Evolutionary conservation across 805 yeast species (phyloP), one percentile per base, ranked within the genome.

Genomic region (Starmera pachycereana): DNA sequence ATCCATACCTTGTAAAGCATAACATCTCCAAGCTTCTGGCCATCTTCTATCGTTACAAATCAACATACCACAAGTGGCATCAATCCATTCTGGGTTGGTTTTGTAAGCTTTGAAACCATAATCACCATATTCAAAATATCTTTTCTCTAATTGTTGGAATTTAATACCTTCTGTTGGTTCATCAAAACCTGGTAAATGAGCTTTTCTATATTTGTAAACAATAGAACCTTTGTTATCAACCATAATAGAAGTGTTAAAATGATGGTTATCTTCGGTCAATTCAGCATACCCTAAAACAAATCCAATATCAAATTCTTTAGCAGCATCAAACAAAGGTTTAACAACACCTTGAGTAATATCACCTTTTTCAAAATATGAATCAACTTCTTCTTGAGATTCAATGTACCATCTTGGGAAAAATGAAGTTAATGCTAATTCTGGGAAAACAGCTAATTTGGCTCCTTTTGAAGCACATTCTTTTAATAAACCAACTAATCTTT

Each of bases 31-130:
- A 12, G 67, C 61, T 40, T 63, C 68, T 6, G 65, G 65, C 68
- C 68, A 63, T 49, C 67, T 61, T 46, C 68, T 53, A 43, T 63
- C 68, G 41, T 63, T 63, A 48, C 68, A 63, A 14, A 63, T 63
- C 37, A 63, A 46, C 59, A 58, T 57, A 35, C 68, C 67, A 19
- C 58, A 45, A 16, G 61, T 63, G 25, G 61, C 56, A 48, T 60
- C 66, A 30, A 61, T 48, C 62, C 65, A 54, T 33, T 54, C 51
- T n/a, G 61, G 62, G 22, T 60, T 45, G 27, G 63, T 46, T 40
- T 54, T 52, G 31, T 57, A 49, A 12, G 68, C 68, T 37, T 52
- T 51, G 49, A 61, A 63, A 8, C 67, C 68, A 32, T 54, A 33
- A 44, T 63, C 63, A 19, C 68, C 67, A 35, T 58, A 56, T 37